phyloP scores from a whole-genome alignment of 2,329 filamentous ascomycete genomes.

The Pseudocercospora fijiensis region DNA sequence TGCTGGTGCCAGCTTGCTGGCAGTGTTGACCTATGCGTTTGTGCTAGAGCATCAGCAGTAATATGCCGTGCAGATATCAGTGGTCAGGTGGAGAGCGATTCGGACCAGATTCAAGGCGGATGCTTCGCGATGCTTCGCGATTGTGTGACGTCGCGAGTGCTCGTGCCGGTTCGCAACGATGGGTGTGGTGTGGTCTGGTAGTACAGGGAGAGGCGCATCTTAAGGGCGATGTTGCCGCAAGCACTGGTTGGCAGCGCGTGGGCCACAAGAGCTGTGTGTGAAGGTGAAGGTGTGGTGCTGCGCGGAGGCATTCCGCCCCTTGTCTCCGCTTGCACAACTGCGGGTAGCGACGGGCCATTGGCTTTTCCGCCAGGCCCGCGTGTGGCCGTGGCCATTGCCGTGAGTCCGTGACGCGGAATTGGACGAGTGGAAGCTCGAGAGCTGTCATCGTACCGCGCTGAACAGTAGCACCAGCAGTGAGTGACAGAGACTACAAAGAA shows the following conservation, averaged over 20 bases:
- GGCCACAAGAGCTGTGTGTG: not conserved
- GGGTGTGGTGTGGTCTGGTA: not conserved
- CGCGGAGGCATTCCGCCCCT: not conserved
- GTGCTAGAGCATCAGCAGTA: not conserved
- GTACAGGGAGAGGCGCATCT: not conserved
- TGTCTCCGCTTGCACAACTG: not conserved
- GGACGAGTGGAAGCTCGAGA: not conserved
- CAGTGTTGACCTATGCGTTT: not conserved
- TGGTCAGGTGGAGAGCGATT: not conserved
- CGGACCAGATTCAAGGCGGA: not conserved
- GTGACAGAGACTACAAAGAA: not conserved
- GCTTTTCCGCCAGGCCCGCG: not conserved
- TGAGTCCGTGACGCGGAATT: not conserved
- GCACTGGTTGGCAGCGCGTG: not conserved
- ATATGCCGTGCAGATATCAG: not conserved
- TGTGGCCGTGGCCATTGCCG: not conserved
- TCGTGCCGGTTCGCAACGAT: not conserved
- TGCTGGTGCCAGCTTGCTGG: not conserved
- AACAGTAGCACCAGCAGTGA: not conserved
- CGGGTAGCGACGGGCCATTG: not conserved
- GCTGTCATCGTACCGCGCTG: slow-evolving; percentile 2
- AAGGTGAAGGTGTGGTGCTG: not conserved
- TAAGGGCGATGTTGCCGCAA: not conserved
- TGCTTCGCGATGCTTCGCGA: not conserved
- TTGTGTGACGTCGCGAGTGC: not conserved